Evolutionary conservation across 257 asterid genomes (phyloP), one percentile per base, ranked within the genome.

Genomic region (Petrea volubilis): DNA sequence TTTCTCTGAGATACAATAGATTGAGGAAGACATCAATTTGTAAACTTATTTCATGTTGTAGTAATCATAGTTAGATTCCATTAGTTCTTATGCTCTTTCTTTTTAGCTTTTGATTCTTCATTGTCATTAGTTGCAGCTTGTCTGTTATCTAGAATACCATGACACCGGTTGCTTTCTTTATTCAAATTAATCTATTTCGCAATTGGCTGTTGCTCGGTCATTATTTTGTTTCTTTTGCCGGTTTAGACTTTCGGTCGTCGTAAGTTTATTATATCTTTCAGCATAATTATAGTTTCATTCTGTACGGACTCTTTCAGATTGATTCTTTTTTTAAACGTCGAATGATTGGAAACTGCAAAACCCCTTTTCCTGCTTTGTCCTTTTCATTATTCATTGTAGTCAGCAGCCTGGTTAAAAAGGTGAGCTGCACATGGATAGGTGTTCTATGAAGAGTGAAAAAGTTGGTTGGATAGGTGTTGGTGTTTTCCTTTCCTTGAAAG

Each of bases 401-500:
- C 60, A 68, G 60, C 76, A 64, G 23, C 56, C 58, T 57, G 79
- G 73, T 57, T 27, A 36, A 72, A n/a, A 73, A 70, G 85, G 61
- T 73, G 80, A 79, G 74, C 38, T 73, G 73, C 71, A 56, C 76
- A 73, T 68, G 73, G 60, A 46, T 78, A 43, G 29, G 64, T 68
- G 74, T 62, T 64, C 62, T 41, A 70, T 69, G 68, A 73, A 73
- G 82, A 69, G 64, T 63, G 72, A 60, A 57, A 70, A 79, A 70
- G 74, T 51, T 76, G 79, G 62, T 74, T 47, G 49, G 50, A n/a
- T 47, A 62, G 53, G 57, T 38, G 60, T 49, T 68, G 69, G 61
- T 63, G 59, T 38, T 72, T 67, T 68, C 74, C 80, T 69, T 80
- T 68, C 41, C 83, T 74, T 80, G 82, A 78, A 78, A 74, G 66